phyloP scores from a whole-genome alignment of 768 basidiomycete species.

The Tulasnella sp. region DNA sequence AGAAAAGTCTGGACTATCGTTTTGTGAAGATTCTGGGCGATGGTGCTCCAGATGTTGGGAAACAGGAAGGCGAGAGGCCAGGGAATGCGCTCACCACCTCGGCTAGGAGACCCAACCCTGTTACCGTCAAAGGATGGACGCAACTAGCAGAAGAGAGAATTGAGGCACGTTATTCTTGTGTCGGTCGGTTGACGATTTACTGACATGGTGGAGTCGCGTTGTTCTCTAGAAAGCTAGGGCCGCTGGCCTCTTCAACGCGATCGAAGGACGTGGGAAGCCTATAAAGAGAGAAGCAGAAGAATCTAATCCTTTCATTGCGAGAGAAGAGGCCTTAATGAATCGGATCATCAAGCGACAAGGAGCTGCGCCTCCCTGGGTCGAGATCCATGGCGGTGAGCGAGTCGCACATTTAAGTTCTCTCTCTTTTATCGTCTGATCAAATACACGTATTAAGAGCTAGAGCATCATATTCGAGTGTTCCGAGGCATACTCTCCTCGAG shows the following conservation, averaged over 20 bases:
- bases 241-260: conserved; percentile 57
- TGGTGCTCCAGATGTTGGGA: conserved; percentile 2
- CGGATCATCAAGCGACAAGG: conserved; percentile 72
- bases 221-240: conserved; percentile 44
- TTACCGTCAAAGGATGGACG: conserved; percentile 61
- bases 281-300: conserved; percentile 35
- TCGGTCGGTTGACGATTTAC: conserved; percentile 12
- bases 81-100: not conserved
- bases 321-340: conserved; percentile 78
- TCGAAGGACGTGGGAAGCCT: conserved; percentile 56
- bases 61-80: not conserved
- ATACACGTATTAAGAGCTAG: conserved; percentile 42
- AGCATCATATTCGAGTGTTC: conserved; percentile 48
- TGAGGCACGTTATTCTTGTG: too few relatives aligned
- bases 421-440: not conserved
- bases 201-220: not conserved
- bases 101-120: conserved; percentile 36
- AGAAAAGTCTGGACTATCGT: conserved; percentile 66
- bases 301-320: conserved; percentile 53
- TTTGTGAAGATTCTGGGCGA: conserved; percentile 39
- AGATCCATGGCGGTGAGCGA: conserved; percentile 45
- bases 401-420: not conserved
- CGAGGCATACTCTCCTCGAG: conserved; percentile 51
- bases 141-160: conserved; percentile 68
- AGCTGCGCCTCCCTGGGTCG: conserved; percentile 80